Conservation (phyloP, 257 asterid species). For the Fraxinus americana region DNA sequence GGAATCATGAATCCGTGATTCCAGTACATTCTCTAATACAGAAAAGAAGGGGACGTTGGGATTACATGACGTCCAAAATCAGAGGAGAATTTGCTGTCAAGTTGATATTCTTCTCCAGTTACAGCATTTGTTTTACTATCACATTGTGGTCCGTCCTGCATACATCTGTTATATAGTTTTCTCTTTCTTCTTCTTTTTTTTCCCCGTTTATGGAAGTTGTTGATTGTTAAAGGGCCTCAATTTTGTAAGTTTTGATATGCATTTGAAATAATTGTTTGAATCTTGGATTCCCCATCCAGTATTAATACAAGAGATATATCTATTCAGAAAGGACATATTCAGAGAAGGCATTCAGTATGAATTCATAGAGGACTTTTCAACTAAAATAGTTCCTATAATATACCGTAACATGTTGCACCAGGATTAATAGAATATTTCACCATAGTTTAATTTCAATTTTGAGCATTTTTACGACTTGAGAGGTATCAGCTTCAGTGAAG, state of each 20-base stretch:
- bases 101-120: neutral
- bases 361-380: no score
- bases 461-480: no score
- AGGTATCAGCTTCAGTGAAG: no score
- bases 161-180: neutral
- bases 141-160: neutral
- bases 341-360: no score
- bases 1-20: conserved; percentile 3
- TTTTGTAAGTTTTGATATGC: conserved; percentile 26
- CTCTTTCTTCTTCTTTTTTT: neutral
- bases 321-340: no score
- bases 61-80: neutral
- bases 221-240: conserved; percentile 15
- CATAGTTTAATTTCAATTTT: no score
- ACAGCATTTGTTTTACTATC: neutral
- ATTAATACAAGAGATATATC: neutral
- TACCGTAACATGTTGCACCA: no score
- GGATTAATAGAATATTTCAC: no score
- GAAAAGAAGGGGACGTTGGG: neutral
- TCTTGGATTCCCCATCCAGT: neutral
- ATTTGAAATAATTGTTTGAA: conserved; percentile 27
- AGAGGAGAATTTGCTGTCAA: neutral
- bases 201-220: neutral
- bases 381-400: no score
- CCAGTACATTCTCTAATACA: neutral